Evolutionary conservation across 345 rosid genomes (phyloP).

Genomic region (Citrus inodora): DNA sequence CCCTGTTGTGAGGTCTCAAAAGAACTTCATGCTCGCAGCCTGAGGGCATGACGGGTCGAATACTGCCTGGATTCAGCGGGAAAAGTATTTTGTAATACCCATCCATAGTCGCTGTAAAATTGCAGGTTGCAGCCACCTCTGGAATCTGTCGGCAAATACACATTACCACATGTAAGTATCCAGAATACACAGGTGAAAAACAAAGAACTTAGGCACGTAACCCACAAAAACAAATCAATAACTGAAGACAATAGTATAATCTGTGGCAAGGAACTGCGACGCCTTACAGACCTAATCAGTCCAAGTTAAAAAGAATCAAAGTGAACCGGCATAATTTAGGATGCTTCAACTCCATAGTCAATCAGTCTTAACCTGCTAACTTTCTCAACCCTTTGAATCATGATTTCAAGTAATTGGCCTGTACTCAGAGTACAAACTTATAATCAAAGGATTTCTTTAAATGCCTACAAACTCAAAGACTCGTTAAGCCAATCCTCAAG

Average conservation of each 20-base stretch:
- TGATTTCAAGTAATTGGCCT: background rate
- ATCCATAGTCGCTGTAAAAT: conserved; percentile 61
- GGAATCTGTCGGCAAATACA: conserved; percentile 46
- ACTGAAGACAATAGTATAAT: background rate
- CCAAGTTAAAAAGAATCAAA: background rate
- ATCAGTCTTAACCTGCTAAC: background rate
- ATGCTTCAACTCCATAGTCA: background rate
- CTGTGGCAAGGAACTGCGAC: background rate
- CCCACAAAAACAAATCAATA: background rate
- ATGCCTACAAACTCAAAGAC: background rate
- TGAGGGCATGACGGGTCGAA: conserved; percentile 55
- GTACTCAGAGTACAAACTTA: background rate
- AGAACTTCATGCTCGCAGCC: conserved; percentile 46
- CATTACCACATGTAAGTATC: background rate
- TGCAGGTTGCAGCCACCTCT: conserved; percentile 77
- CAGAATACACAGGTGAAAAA: background rate
- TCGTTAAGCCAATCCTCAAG: background rate
- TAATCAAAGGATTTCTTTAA: background rate
- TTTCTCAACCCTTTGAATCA: background rate
- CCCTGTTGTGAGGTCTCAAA: conserved; percentile 59
- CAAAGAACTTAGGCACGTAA: background rate
- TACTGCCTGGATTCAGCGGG: conserved; percentile 80
- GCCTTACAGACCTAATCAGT: background rate
- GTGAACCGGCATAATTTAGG: background rate
- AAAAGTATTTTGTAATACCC: conserved; percentile 80